phyloP scores from a whole-genome alignment of 1,284 basidiomycete genomes.

The Cryptococcus sp. region DNA sequence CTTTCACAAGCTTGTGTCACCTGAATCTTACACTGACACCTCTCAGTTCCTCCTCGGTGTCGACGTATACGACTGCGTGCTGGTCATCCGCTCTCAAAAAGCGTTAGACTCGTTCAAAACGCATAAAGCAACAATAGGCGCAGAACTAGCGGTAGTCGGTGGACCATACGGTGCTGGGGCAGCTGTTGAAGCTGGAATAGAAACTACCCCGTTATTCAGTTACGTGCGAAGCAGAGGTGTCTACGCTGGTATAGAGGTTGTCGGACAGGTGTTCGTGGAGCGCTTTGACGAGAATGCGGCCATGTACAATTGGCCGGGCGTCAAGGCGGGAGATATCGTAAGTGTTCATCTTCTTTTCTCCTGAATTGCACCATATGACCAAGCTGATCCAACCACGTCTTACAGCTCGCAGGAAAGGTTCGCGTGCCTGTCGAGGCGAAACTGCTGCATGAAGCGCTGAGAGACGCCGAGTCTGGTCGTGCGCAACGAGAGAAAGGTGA shows the following conservation, averaged over 20 bases:
- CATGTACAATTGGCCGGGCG: constrained; percentile 54
- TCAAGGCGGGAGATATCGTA: constrained; percentile 54
- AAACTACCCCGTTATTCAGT: constrained; percentile 52
- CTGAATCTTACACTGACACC: neutral
- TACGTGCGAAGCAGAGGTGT: constrained; percentile 54
- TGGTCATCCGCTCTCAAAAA: constrained; percentile 55
- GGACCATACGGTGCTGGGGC: constrained; percentile 59
- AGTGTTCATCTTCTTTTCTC: constrained; percentile 11
- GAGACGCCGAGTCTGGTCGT: constrained; percentile 58
- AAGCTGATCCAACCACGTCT: neutral
- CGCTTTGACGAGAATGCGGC: constrained; percentile 52
- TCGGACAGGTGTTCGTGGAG: constrained; percentile 56
- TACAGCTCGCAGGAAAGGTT: constrained; percentile 53
- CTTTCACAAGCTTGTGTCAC: too few relatives aligned
- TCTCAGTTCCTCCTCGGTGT: constrained; percentile 51
- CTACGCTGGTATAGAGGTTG: constrained; percentile 56
- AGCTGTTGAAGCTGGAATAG: constrained; percentile 54
- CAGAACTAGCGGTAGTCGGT: constrained; percentile 57
- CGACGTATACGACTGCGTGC: constrained; percentile 56
- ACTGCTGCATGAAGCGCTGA: constrained; percentile 53
- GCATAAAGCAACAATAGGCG: constrained; percentile 58
- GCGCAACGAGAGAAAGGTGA: constrained; percentile 54
- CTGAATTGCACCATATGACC: neutral
- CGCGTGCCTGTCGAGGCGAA: constrained; percentile 54
- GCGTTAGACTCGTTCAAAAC: constrained; percentile 57